Percentiles rank a stretch among this genome's conserved stretches.
Conservation (phyloP, 129 eudicot species). For the Solidago caesia region DNA sequence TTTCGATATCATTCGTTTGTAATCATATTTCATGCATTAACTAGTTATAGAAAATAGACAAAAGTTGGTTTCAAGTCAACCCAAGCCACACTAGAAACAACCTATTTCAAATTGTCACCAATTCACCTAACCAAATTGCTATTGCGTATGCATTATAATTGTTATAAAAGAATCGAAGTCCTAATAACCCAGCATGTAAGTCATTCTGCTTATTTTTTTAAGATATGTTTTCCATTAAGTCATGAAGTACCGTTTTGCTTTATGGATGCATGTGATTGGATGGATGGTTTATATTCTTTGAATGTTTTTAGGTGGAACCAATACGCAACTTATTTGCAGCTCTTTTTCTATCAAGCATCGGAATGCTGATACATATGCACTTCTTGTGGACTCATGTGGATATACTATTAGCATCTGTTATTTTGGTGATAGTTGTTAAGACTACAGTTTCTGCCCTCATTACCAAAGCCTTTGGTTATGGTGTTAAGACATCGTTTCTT, state of each 20-base stretch:
- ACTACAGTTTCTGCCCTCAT: conserved; percentile 79
- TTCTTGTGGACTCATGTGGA: conserved; percentile 98
- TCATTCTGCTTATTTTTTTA: not conserved
- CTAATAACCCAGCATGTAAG: not conserved
- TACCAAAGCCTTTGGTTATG: conserved; percentile 79
- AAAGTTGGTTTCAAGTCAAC: not conserved
- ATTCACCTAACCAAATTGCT: not conserved
- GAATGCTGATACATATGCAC: conserved; percentile 91
- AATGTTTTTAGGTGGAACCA: conserved; percentile 86
- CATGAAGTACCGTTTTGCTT: not conserved
- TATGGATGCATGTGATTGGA: not conserved
- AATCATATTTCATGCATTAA: not conserved
- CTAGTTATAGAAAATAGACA: not conserved
- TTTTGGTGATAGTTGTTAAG: conserved; percentile 81
- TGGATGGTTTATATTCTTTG: not conserved
- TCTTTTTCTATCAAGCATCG: conserved; percentile 93
- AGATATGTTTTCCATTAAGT: not conserved
- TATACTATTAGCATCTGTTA: conserved; percentile 89
- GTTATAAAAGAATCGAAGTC: not conserved
- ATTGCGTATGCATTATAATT: not conserved
- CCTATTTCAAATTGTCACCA: not conserved
- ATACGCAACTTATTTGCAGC: conserved; percentile 97
- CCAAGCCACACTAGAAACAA: not conserved
- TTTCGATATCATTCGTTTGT: not conserved
- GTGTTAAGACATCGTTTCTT: conserved; percentile 58